These are phyloP conservation scores for Tephrocybe sp. DNA, from an alignment of 768 basidiomycete species.

Conservation along the genomic window DNA sequence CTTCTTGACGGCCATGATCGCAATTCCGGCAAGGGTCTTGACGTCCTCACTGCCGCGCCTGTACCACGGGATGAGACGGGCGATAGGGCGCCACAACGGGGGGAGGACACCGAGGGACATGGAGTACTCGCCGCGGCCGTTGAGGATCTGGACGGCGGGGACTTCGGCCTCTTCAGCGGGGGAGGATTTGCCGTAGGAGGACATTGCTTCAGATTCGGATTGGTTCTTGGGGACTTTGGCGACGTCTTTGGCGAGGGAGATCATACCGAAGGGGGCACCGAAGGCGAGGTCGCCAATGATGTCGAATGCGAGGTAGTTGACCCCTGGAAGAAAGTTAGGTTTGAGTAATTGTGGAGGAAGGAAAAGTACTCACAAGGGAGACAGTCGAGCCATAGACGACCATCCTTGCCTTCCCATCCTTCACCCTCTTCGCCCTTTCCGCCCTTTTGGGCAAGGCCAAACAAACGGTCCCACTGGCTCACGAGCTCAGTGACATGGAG, in stretches of 20 bases:
- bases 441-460: slow-evolving; percentile 53
- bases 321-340: slow-evolving; percentile 33
- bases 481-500: slow-evolving; percentile 60
- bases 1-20: slow-evolving; percentile 77
- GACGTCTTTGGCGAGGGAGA: slow-evolving; percentile 68
- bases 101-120: slow-evolving; percentile 83
- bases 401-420: slow-evolving; percentile 61
- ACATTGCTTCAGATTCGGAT: slow-evolving; percentile 50
- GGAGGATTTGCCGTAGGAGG: slow-evolving; percentile 46
- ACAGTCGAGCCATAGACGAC: slow-evolving; percentile 72
- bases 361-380: slow-evolving; percentile 59
- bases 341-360: neutral
- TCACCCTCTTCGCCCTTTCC: slow-evolving; percentile 60
- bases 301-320: slow-evolving; percentile 57
- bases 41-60: slow-evolving; percentile 64
- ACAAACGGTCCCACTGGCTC: slow-evolving; percentile 76
- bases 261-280: slow-evolving; percentile 89
- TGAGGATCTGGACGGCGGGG: slow-evolving; percentile 83
- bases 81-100: slow-evolving; percentile 66
- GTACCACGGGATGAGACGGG: slow-evolving; percentile 75
- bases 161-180: slow-evolving; percentile 53
- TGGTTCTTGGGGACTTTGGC: slow-evolving; percentile 67
- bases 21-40: slow-evolving; percentile 74
- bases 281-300: slow-evolving; percentile 89
- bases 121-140: slow-evolving; percentile 85